Conservation (phyloP, 495 filamentous ascomycete genomes). For the Penicillium turbatum region DNA sequence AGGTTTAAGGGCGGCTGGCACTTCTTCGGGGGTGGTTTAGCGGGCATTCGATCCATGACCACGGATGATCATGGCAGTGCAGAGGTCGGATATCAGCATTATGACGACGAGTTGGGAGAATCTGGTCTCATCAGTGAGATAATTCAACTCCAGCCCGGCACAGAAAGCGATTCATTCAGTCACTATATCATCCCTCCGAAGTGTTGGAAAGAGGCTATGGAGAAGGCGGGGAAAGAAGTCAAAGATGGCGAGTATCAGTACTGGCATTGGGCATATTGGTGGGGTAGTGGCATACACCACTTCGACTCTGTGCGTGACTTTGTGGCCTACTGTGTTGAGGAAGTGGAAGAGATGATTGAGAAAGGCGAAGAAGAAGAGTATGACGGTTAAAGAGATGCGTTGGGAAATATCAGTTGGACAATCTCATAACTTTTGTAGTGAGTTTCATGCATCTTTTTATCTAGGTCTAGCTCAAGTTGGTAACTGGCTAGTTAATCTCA, state of each 20-base stretch:
- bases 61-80: background rate
- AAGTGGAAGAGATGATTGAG: background rate
- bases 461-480: too few species aligned
- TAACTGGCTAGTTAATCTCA: too few species aligned
- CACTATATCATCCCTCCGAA: background rate
- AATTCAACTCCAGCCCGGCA: background rate
- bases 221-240: background rate
- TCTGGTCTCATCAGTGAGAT: background rate
- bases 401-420: background rate
- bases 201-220: background rate
- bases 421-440: too few species aligned
- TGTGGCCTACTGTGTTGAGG: background rate
- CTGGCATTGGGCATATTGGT: slow-evolving; percentile 2
- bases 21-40: background rate
- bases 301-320: background rate
- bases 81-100: background rate
- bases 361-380: background rate
- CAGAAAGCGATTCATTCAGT: background rate
- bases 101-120: background rate
- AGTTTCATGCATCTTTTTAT: too few species aligned
- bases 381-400: too few species aligned
- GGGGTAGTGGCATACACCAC: background rate
- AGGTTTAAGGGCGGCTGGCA: slow-evolving; percentile 1
- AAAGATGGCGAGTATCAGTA: background rate
- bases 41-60: background rate